Percentiles rank a stretch among this genome's conserved stretches.
These are phyloP conservation scores for Aechmea fasciata DNA, from an alignment of 176 grass and related monocot genomes.

Conservation along the genomic window DNA sequence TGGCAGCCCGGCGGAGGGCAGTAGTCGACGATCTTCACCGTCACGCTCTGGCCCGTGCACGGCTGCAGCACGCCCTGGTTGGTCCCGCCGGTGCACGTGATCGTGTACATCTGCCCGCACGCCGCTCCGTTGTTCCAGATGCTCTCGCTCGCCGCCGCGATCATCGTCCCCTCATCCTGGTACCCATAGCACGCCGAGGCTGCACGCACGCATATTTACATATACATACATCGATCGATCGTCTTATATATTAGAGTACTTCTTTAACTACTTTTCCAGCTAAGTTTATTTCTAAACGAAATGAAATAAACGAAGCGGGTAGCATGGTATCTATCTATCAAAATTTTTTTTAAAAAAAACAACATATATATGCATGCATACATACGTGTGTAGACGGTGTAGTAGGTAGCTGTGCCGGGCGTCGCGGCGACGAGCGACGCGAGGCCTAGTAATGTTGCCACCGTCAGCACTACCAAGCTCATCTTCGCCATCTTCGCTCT, in stretches of 20 bases:
- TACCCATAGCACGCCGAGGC: slow-evolving; percentile 42
- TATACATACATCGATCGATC: background rate
- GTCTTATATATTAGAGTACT: too few species aligned
- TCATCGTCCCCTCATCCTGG: slow-evolving; percentile 30
- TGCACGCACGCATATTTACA: slow-evolving; percentile 5
- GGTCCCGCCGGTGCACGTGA: slow-evolving; percentile 2
- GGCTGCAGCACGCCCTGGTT: background rate
- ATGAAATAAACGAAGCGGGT: too few species aligned
- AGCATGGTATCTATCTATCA: too few species aligned
- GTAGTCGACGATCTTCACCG: slow-evolving; percentile 4
- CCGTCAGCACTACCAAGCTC: background rate
- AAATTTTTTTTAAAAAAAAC: too few species aligned
- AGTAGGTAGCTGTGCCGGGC: slow-evolving; percentile 44
- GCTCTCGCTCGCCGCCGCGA: slow-evolving; percentile 37
- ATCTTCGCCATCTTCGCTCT: background rate
- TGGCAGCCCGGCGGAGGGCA: slow-evolving; percentile 1
- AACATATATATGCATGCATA: too few species aligned
- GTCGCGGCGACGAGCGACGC: slow-evolving; percentile 13
- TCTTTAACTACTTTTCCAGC: too few species aligned
- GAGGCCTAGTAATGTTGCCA: slow-evolving; percentile 11
- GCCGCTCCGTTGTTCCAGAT: slow-evolving; percentile 31
- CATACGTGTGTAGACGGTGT: slow-evolving; percentile 37
- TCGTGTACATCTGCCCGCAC: slow-evolving; percentile 22
- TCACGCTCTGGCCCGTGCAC: background rate
- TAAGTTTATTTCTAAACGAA: too few species aligned